Percentiles rank a stretch among this genome's conserved stretches.
Evolutionary conservation across 2,329 filamentous ascomycete genomes (phyloP).

Genomic region (Paraphaeosphaeria sporulosa): DNA sequence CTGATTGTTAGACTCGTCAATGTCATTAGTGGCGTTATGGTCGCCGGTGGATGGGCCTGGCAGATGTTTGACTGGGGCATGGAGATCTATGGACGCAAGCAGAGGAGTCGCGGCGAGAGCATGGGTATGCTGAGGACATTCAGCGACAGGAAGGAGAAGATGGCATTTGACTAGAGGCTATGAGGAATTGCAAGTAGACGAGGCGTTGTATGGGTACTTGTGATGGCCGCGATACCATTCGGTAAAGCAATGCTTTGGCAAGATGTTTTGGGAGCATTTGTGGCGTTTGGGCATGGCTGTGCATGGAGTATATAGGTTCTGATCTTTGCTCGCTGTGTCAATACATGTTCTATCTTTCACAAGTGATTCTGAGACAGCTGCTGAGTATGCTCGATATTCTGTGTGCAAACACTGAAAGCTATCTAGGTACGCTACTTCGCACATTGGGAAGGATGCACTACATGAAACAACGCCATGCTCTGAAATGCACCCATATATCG

Average conservation of each 20-base stretch:
- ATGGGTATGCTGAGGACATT: slow-evolving; percentile 57
- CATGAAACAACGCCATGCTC: background rate
- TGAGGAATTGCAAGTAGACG: background rate
- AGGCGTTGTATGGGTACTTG: background rate
- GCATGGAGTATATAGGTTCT: slow-evolving; percentile 5
- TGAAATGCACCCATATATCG: background rate
- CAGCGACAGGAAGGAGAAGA: slow-evolving; percentile 26
- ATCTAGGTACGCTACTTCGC: background rate
- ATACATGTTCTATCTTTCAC: background rate
- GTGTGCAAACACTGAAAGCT: background rate
- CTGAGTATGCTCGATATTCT: background rate
- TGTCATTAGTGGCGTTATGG: slow-evolving; percentile 86
- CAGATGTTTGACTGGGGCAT: slow-evolving; percentile 79
- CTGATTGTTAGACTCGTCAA: slow-evolving; percentile 87
- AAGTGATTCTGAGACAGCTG: background rate
- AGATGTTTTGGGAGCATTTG: slow-evolving; percentile 10
- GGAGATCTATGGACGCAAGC: slow-evolving; percentile 57
- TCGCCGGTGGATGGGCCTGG: slow-evolving; percentile 93
- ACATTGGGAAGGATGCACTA: background rate
- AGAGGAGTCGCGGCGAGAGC: slow-evolving; percentile 49
- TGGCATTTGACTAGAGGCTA: slow-evolving; percentile 22
- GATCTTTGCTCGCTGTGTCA: background rate
- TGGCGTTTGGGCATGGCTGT: slow-evolving; percentile 13
- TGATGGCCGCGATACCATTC: background rate
- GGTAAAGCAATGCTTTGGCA: background rate